phyloP scores from a whole-genome alignment of 371 early-diverging fungal genomes.

The Actinomortierella ambigua region DNA sequence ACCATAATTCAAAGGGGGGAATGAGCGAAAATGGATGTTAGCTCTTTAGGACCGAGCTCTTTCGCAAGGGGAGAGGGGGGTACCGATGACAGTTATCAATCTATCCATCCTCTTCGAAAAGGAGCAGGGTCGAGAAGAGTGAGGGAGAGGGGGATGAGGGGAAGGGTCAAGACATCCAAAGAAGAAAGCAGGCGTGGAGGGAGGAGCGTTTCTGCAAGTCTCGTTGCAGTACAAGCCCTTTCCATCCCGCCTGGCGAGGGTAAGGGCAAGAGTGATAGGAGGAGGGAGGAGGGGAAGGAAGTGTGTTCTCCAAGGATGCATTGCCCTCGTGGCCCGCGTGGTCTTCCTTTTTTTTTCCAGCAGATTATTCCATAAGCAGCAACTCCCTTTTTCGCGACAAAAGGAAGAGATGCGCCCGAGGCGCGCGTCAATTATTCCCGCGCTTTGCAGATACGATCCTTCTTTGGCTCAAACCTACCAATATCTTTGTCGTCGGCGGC shows the following conservation, averaged over 20 bases:
- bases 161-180: no score
- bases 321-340: constrained; percentile 15
- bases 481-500: constrained; percentile 47
- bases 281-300: no score
- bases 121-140: not conserved
- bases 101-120: not conserved
- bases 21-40: not conserved
- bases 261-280: no score
- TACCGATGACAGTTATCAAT: not conserved
- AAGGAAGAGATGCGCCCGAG: constrained; percentile 1
- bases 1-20: not conserved
- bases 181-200: no score
- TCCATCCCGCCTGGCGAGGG: no score
- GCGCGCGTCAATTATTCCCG: constrained; percentile 21
- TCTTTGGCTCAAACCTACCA: constrained; percentile 19
- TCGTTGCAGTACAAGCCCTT: no score
- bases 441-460: constrained; percentile 3
- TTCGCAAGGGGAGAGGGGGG: no score
- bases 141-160: no score
- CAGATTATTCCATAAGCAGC: not conserved
- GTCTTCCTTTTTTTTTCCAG: not conserved
- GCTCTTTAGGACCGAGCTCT: not conserved
- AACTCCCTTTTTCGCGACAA: not conserved
- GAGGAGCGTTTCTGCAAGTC: no score
- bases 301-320: not conserved